A percentile compares a stretch with the other conserved stretches of the same genome.
These are phyloP conservation scores for Mycoemilia scoparia DNA, from an alignment of 192 early-diverging fungal species.

Conservation along the genomic window DNA sequence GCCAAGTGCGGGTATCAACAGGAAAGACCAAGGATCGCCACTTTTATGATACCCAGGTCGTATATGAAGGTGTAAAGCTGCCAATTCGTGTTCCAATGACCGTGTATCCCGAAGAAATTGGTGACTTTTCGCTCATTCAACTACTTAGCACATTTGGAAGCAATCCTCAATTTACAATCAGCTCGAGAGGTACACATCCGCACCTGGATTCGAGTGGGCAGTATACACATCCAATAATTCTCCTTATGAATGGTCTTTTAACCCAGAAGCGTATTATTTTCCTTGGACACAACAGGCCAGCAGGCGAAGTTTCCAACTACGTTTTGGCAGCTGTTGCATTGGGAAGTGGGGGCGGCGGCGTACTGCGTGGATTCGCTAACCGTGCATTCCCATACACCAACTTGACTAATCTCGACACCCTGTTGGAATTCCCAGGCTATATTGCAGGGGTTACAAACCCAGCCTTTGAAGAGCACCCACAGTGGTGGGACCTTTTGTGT, in stretches of 20 bases:
- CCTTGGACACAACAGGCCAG: conserved; percentile 73
- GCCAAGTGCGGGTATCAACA: conserved; percentile 23
- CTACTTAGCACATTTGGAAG: conserved; percentile 55
- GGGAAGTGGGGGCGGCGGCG: conserved; percentile 74
- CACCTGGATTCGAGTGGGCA: conserved; percentile 74
- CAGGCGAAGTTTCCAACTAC: conserved; percentile 82
- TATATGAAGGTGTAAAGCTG: conserved; percentile 68
- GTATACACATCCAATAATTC: conserved; percentile 67
- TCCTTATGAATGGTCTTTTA: conserved; percentile 76
- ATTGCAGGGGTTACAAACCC: conserved; percentile 95
- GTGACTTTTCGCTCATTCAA: conserved; percentile 76
- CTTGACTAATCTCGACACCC: conserved; percentile 65
- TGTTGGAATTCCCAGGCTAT: conserved; percentile 71
- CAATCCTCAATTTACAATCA: conserved; percentile 19
- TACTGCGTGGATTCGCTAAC: conserved; percentile 68
- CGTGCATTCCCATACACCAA: conserved; percentile 85
- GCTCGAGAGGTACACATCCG: conserved; percentile 45
- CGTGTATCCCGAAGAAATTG: conserved; percentile 73
- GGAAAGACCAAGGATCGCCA: conserved; percentile 68
- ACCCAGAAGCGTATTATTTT: conserved; percentile 89
- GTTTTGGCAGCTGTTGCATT: conserved; percentile 78
- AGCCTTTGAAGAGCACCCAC: conserved; percentile 78
- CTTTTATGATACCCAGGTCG: conserved; percentile 68
- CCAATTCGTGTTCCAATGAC: conserved; percentile 77
- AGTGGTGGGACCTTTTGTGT: conserved; percentile 94